These are phyloP conservation scores for Salinomyces thailandicus DNA, from an alignment of 2,329 filamentous ascomycete genomes.

Conservation along the genomic window DNA sequence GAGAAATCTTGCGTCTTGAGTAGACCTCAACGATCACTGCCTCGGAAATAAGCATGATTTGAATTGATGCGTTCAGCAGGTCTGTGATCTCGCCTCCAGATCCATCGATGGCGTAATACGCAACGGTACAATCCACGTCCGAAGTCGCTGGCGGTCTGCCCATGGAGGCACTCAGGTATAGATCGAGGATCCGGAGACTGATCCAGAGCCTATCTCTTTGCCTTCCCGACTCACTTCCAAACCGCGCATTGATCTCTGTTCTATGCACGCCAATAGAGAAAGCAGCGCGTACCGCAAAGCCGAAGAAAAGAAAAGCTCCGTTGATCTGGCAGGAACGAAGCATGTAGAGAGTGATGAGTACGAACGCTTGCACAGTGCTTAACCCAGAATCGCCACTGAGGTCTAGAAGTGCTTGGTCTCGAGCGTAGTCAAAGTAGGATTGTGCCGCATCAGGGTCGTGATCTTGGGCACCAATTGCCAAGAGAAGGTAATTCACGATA, in stretches of 20 bases:
- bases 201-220: constrained; percentile 42
- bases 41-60: constrained; percentile 41
- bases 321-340: constrained; percentile 42
- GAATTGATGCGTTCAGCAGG: constrained; percentile 28
- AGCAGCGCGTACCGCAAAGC: constrained; percentile 41
- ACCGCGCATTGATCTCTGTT: constrained; percentile 42
- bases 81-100: constrained; percentile 20
- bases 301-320: constrained; percentile 43
- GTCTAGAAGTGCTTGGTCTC: constrained; percentile 35
- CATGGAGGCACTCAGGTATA: constrained; percentile 42
- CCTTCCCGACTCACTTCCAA: constrained; percentile 31
- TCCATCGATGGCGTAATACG: constrained; percentile 17
- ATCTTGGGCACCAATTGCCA: constrained; percentile 41
- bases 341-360: constrained; percentile 43
- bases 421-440: constrained; percentile 38
- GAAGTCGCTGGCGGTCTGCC: constrained; percentile 45
- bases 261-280: constrained; percentile 44
- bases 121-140: constrained; percentile 39
- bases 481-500: constrained; percentile 39
- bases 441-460: constrained; percentile 34
- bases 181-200: constrained; percentile 41
- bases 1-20: constrained; percentile 31
- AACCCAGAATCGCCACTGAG: constrained; percentile 41
- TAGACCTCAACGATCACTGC: constrained; percentile 39
- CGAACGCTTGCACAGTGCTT: constrained; percentile 42